Conservation (phyloP, 129 eudicot genomes). For the Erigeron canadensis region DNA sequence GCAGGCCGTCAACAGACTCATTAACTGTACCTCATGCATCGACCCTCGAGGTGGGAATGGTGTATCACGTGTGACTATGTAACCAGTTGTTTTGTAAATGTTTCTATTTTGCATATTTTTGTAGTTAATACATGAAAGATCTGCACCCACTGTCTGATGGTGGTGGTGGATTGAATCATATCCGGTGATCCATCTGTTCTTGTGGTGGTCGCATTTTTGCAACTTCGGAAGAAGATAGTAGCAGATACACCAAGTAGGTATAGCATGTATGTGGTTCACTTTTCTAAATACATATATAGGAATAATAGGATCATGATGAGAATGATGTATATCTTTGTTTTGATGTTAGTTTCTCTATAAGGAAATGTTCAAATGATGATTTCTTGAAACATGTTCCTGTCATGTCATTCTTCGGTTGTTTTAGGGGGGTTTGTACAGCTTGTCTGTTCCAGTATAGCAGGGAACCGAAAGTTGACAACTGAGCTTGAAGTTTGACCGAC, state of each 20-base stretch:
- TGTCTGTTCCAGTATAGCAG: too few species aligned
- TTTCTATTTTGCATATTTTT: slow-evolving; percentile 20
- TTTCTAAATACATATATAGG: neutral
- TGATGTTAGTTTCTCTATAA: neutral
- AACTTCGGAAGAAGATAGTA: slow-evolving; percentile 16
- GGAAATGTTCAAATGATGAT: slow-evolving; percentile 1
- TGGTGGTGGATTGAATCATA: slow-evolving; percentile 18
- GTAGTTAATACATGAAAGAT: slow-evolving; percentile 25
- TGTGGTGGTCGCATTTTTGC: slow-evolving; percentile 29
- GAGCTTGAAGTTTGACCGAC: too few species aligned
- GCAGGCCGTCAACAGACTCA: slow-evolving; percentile 52
- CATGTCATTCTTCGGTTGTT: neutral
- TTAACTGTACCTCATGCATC: slow-evolving; percentile 81
- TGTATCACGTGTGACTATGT: slow-evolving; percentile 55
- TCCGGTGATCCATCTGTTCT: slow-evolving; percentile 13
- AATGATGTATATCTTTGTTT: slow-evolving; percentile 9
- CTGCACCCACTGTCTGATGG: neutral
- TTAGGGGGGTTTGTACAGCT: neutral
- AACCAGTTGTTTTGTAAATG: slow-evolving; percentile 22
- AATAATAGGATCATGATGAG: too few species aligned
- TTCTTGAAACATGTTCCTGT: neutral
- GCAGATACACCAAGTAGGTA: slow-evolving; percentile 22
- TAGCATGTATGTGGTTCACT: slow-evolving; percentile 24
- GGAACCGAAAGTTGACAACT: too few species aligned
- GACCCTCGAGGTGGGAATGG: slow-evolving; percentile 92